Evolutionary conservation across 345 rosid genomes (phyloP).

Genomic region (Eutrema heterophyllum): DNA sequence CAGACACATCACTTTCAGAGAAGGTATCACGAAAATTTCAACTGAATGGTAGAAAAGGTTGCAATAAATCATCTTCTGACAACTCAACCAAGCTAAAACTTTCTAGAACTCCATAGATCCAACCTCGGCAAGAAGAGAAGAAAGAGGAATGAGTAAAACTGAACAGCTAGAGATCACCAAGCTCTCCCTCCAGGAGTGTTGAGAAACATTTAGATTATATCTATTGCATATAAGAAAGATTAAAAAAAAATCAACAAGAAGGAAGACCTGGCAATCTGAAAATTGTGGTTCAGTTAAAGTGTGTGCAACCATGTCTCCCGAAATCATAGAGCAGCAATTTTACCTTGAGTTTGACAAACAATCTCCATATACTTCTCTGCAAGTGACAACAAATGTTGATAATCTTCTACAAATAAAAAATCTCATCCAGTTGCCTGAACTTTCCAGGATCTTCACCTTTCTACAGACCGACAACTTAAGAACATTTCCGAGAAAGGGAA

Average conservation of each 20-base stretch:
- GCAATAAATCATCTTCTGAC: neutral
- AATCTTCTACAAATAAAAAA: slow-evolving; percentile 58
- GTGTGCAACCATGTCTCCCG: neutral
- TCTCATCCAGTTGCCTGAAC: slow-evolving; percentile 87
- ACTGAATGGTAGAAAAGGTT: neutral
- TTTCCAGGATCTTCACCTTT: slow-evolving; percentile 74
- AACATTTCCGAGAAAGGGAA: neutral
- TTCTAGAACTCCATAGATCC: slow-evolving; percentile 73
- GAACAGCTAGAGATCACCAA: neutral
- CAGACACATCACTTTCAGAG: neutral
- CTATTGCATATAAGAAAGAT: no score
- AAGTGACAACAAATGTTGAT: slow-evolving; percentile 49
- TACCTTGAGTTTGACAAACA: slow-evolving; percentile 87
- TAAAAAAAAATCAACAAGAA: no score
- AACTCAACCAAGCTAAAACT: slow-evolving; percentile 68
- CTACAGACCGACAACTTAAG: slow-evolving; percentile 38
- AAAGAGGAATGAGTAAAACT: neutral
- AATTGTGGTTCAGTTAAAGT: no score
- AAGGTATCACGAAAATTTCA: neutral
- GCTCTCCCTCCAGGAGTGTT: neutral
- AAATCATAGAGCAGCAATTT: slow-evolving; percentile 7
- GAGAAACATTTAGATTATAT: neutral
- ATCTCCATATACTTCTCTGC: slow-evolving; percentile 72
- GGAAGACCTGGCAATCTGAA: no score
- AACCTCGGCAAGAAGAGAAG: slow-evolving; percentile 44